These are phyloP conservation scores for Cercospora berteroae DNA, from an alignment of 2,329 filamentous ascomycete genomes.

Conservation along the genomic window DNA sequence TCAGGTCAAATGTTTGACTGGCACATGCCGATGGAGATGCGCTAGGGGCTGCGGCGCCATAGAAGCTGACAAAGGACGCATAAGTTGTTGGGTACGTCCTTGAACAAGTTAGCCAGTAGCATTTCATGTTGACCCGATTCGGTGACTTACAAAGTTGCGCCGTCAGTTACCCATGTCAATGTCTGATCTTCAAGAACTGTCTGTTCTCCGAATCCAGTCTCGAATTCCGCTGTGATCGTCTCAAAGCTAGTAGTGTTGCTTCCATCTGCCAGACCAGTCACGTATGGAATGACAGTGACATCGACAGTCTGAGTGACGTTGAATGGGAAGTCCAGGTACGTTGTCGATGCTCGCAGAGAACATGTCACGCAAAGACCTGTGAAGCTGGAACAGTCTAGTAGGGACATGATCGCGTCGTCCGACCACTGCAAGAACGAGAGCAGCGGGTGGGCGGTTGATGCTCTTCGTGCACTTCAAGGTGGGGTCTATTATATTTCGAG, in stretches of 20 bases:
- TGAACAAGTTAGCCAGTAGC: background rate
- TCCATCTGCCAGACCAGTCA: background rate
- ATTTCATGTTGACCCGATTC: background rate
- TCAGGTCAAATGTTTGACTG: background rate
- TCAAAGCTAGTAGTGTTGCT: background rate
- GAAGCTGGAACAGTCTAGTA: background rate
- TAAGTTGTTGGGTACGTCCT: slow-evolving; percentile 1
- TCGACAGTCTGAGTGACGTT: slow-evolving; percentile 1
- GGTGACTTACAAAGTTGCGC: background rate
- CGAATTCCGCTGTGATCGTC: background rate
- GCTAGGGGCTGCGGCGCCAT: background rate
- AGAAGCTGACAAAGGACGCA: slow-evolving; percentile 1
- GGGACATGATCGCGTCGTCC: background rate
- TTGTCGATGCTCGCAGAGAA: background rate
- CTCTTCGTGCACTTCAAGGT: background rate
- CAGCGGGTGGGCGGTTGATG: background rate
- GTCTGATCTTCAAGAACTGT: background rate
- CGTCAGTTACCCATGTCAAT: background rate
- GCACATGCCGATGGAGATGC: background rate
- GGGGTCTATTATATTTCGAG: too few species aligned
- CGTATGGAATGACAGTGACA: background rate
- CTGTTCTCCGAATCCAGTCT: background rate
- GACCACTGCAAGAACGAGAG: background rate
- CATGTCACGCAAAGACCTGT: background rate
- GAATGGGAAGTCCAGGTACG: background rate